Evolutionary conservation across 345 rosid species (phyloP), one percentile per base, ranked within the genome.

Genomic region (Boechera stricta): DNA sequence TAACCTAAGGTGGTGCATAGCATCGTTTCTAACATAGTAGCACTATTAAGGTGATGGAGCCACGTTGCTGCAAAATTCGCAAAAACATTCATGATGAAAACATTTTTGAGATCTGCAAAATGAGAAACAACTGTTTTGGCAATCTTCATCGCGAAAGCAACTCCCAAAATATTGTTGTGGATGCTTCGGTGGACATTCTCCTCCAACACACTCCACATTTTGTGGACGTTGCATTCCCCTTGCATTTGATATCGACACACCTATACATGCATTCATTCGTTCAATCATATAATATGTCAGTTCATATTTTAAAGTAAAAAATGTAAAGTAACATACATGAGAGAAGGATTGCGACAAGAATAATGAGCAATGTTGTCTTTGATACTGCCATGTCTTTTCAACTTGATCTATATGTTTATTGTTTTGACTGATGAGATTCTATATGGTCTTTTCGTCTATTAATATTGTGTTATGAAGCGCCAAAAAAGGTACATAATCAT

Each of bases 121-220:
- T 5, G 4, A 1, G 7, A 72, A 60, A 72, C 75, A 72, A 48
- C 75, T 72, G 4, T 35, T 35, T 5, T 9, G 0, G 57, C 67
- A 71, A 71, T 60, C 75, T 5, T 0, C n/a, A 15, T 36, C 4
- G 5, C 10, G 24, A 35, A 59, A 48, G 67, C 67, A 71, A 60
- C 2, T 5, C n/a, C 75, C 75, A 71, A 71, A 72, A 12, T 35
- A 60, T 35, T 60, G 59, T 8, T 71, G 31, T 33, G 13, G 6
- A 41, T 45, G 53, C 16, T 64, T 29, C 13, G 7, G 64, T 70
- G 41, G 28, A 60, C 44, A 60, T 24, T 31, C 67, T 35, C 26
- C 47, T 42, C 66, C 66, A 15, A 60, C 36, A 47, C 68, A 39
- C 28, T 42, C 10, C 31, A 35, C 13, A 26, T 48, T 5, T 49